These are phyloP conservation scores for Paraglomus occultum DNA, from an alignment of 192 early-diverging fungal species.

Conservation along the genomic window DNA sequence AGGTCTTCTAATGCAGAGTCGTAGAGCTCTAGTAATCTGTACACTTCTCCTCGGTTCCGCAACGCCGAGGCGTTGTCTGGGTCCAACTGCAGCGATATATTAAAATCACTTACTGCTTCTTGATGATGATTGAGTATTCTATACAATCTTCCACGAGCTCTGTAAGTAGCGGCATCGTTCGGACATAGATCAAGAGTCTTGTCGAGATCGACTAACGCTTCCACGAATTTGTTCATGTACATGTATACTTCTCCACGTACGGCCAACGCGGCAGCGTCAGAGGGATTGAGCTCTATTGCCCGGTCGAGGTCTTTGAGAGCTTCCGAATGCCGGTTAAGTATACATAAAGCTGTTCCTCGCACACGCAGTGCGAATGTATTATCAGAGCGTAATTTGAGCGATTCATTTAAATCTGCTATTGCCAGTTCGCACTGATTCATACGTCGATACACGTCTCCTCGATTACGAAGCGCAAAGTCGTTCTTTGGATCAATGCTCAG, in stretches of 20 bases:
- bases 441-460: constrained; percentile 16
- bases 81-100: background rate
- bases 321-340: background rate
- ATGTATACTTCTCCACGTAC: background rate
- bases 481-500: background rate
- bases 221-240: background rate
- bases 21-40: background rate
- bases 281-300: background rate
- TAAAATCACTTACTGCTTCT: constrained; percentile 7
- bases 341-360: background rate
- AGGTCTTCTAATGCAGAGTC: background rate
- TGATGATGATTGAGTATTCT: background rate
- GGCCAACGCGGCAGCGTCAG: background rate
- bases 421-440: background rate
- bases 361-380: constrained; percentile 3
- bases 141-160: background rate
- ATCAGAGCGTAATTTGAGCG: background rate
- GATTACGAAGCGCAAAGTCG: constrained; percentile 1
- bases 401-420: background rate
- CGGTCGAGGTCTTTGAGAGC: constrained; percentile 1
- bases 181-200: background rate
- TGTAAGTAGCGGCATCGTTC: background rate
- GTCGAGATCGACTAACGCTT: constrained; percentile 12
- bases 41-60: constrained; percentile 1
- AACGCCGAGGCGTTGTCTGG: constrained; percentile 4